Evolutionary conservation across 257 asterid species (phyloP).

Genomic region (Parsonsia alboflavescens): DNA sequence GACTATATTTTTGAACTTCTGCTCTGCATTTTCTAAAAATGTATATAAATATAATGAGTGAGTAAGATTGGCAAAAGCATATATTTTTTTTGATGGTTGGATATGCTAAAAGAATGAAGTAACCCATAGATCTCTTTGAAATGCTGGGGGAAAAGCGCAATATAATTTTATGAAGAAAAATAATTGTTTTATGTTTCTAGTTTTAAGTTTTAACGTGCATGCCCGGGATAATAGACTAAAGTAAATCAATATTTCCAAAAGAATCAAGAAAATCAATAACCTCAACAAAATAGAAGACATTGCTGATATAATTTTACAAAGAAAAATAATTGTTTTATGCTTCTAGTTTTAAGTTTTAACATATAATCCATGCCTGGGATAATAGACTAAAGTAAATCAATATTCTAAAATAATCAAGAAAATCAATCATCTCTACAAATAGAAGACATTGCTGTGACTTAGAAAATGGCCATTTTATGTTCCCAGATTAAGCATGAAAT

Average conservation of each 20-base stretch:
- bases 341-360: not conserved
- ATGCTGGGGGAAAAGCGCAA: not conserved
- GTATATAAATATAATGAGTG: not conserved
- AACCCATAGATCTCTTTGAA: not conserved
- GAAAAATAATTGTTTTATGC: not conserved
- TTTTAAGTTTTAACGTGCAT: not conserved
- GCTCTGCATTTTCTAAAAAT: too few species aligned
- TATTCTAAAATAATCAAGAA: not conserved
- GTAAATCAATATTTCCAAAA: not conserved
- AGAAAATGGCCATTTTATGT: not conserved
- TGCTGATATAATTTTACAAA: too few species aligned
- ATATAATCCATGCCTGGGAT: not conserved
- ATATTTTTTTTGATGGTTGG: not conserved
- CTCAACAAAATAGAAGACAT: not conserved
- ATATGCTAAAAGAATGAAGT: constrained; percentile 1
- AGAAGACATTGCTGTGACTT: not conserved
- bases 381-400: not conserved
- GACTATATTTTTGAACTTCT: not conserved
- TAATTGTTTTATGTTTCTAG: not conserved
- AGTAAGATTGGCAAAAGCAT: not conserved
- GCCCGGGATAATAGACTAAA: not conserved
- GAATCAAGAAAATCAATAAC: not conserved
- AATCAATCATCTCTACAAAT: not conserved
- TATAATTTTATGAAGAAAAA: not conserved
- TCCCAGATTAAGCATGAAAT: not conserved